phyloP scores from a whole-genome alignment of 1,284 basidiomycete genomes.

The Apiotrichum siamense region DNA sequence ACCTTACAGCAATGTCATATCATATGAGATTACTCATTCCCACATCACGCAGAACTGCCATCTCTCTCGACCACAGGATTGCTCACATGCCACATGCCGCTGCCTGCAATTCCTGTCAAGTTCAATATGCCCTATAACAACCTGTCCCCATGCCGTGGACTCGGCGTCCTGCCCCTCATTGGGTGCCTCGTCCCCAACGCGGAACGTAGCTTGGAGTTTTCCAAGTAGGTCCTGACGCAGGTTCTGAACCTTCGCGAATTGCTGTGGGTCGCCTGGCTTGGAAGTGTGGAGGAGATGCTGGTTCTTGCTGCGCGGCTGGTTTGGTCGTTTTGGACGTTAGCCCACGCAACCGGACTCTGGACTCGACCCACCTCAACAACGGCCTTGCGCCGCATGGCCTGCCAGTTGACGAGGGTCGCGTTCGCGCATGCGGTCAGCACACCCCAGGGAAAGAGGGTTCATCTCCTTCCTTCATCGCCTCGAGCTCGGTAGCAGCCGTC shows the following conservation, averaged over 20 bases:
- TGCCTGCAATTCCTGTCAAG: no score
- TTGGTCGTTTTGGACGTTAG: no score
- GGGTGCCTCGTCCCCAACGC: no score
- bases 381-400: slow-evolving; percentile 14
- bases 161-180: no score
- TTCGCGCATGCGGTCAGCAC: slow-evolving; percentile 10
- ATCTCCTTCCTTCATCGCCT: slow-evolving; percentile 56
- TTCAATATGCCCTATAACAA: no score
- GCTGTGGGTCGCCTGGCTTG: neutral
- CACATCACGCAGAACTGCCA: no score
- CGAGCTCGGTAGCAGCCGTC: slow-evolving; percentile 58
- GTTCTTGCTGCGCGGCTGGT: slow-evolving; percentile 16
- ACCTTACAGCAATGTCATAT: no score
- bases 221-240: slow-evolving; percentile 2
- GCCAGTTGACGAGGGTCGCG: slow-evolving; percentile 7
- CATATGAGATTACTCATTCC: no score
- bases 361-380: slow-evolving; percentile 16
- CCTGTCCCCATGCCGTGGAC: no score
- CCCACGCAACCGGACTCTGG: no score
- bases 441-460: neutral
- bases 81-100: no score
- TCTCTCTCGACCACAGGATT: no score
- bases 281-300: slow-evolving; percentile 9
- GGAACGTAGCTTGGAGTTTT: slow-evolving; percentile 1
- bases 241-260: slow-evolving; percentile 4